phyloP scores from a whole-genome alignment of 805 yeast species.

The Cyberlindnera galapagoensis region DNA sequence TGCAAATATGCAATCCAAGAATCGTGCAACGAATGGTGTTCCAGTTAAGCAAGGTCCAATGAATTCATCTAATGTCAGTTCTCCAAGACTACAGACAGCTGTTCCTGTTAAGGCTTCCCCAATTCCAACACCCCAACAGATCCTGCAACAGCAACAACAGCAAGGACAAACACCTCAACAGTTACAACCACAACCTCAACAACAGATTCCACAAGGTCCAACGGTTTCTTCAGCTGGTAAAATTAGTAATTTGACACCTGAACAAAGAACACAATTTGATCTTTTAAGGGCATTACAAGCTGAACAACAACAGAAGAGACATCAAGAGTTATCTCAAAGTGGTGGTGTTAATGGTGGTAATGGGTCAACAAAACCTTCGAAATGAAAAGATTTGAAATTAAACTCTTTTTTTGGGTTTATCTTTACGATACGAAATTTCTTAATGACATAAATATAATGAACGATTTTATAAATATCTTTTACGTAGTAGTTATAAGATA shows the following conservation, averaged over 20 bases:
- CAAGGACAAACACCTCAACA: constrained; percentile 26
- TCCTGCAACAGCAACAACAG: constrained; percentile 28
- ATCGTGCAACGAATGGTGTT: constrained; percentile 23
- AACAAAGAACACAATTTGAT: constrained; percentile 26
- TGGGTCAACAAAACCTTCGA: neutral
- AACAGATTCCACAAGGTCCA: constrained; percentile 22
- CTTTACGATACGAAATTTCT: neutral
- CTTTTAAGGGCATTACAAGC: constrained; percentile 21
- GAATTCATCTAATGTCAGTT: constrained; percentile 3
- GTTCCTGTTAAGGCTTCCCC: constrained; percentile 5
- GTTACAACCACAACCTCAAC: too few relatives aligned
- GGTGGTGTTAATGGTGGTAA: constrained; percentile 2
- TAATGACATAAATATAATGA: neutral
- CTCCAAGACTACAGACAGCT: constrained; percentile 9
- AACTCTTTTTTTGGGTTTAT: neutral
- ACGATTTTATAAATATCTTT: too few relatives aligned
- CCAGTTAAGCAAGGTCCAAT: neutral
- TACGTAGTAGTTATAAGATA: too few relatives aligned
- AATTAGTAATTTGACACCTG: constrained; percentile 19
- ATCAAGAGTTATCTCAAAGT: constrained; percentile 11
- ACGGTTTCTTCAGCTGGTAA: constrained; percentile 5
- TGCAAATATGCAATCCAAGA: constrained; percentile 43
- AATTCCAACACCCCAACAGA: constrained; percentile 37
- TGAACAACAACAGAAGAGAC: constrained; percentile 23
- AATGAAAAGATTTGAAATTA: constrained; percentile 1